A percentile compares a stretch with the other conserved stretches of the same genome.
These are phyloP conservation scores for Coelastrella sp. DNA, from an alignment of 139 green algal species.

Conservation along the genomic window DNA sequence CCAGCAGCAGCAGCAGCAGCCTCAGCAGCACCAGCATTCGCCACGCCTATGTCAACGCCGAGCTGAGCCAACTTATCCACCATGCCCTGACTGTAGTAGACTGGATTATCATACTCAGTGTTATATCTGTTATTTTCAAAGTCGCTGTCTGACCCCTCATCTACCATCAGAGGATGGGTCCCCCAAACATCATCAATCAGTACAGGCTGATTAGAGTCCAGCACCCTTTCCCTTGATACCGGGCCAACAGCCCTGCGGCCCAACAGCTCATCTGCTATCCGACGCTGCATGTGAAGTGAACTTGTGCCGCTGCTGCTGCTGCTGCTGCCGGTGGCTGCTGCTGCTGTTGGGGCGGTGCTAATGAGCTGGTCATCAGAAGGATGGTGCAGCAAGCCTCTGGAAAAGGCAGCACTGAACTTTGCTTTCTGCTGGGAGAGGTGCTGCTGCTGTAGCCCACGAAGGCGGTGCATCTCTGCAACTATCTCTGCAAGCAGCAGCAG, in stretches of 20 bases:
- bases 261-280: background rate
- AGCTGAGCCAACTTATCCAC: too few relatives aligned
- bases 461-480: background rate
- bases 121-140: background rate
- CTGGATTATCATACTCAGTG: background rate
- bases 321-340: background rate
- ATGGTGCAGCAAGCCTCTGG: slow-evolving; percentile 20
- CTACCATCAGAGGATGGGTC: background rate
- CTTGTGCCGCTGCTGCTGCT: background rate
- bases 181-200: slow-evolving; percentile 35
- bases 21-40: too few relatives aligned
- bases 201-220: slow-evolving; percentile 4
- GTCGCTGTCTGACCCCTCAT: background rate
- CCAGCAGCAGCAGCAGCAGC: too few relatives aligned
- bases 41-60: too few relatives aligned
- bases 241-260: background rate
- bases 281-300: background rate
- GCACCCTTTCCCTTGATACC: background rate
- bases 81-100: too few relatives aligned
- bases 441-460: background rate
- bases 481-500: background rate
- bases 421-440: background rate
- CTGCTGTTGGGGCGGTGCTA: background rate
- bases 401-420: slow-evolving; percentile 27
- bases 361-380: background rate